Conservation (phyloP, 148 eudicot species). For the Chenopodium album region DNA sequence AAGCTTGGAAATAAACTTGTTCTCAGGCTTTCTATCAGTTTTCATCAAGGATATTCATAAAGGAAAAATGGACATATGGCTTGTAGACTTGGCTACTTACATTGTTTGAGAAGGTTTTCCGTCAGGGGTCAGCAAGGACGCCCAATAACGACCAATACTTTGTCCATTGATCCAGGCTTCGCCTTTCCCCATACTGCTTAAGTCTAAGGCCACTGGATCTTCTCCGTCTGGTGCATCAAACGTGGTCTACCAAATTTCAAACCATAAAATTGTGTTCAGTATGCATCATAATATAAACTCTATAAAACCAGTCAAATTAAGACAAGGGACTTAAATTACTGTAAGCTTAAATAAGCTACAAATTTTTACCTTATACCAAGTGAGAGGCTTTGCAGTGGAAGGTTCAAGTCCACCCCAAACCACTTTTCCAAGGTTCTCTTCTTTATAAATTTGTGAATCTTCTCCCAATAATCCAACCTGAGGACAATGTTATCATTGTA, state of each 20-base stretch:
- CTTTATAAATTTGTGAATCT: conserved; percentile 33
- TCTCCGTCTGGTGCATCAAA: conserved; percentile 49
- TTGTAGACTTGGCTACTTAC: conserved; percentile 20
- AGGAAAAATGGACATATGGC: background rate
- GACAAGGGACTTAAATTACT: background rate
- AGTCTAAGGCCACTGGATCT: conserved; percentile 47
- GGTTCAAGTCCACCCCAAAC: conserved; percentile 31
- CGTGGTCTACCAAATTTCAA: conserved; percentile 15
- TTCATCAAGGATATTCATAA: background rate
- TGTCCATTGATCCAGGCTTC: conserved; percentile 66
- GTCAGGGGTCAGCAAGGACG: conserved; percentile 42
- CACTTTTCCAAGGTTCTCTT: conserved; percentile 32
- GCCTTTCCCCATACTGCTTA: conserved; percentile 58
- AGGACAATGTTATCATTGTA: background rate
- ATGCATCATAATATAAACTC: background rate
- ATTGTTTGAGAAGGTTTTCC: conserved; percentile 50
- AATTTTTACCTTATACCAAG: conserved; percentile 49
- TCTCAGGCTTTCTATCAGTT: background rate
- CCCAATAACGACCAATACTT: conserved; percentile 66
- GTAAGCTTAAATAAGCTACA: background rate
- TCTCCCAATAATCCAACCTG: conserved; percentile 54
- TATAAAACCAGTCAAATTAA: background rate
- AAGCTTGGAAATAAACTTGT: background rate
- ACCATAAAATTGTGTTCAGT: background rate
- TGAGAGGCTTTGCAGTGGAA: conserved; percentile 32